Conservation (phyloP, 2,329 filamentous ascomycete genomes). For the Botrytis hyacinthi region DNA sequence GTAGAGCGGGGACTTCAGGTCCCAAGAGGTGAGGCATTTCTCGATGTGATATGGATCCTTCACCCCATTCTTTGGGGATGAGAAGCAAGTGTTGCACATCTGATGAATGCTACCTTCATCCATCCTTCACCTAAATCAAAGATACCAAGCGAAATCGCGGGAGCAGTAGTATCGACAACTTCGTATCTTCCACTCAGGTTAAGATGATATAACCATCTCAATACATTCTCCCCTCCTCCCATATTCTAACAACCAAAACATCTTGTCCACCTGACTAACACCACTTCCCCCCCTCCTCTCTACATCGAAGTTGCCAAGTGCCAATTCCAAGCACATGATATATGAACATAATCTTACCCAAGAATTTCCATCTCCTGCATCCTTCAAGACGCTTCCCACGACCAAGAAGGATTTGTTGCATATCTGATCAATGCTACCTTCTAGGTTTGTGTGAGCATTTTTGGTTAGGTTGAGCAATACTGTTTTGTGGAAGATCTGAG, state of each 20-base stretch:
- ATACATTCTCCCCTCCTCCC: background rate
- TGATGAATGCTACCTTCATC: background rate
- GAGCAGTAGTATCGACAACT: background rate
- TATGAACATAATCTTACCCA: background rate
- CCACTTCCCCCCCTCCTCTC: background rate
- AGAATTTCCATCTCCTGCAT: background rate
- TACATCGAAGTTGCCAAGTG: background rate
- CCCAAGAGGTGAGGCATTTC: no score
- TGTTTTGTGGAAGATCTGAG: background rate
- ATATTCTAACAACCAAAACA: background rate
- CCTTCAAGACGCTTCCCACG: background rate
- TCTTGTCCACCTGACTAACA: background rate
- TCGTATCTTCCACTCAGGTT: background rate
- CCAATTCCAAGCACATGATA: background rate
- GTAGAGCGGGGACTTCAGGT: background rate
- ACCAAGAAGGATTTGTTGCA: background rate
- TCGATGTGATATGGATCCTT: no score
- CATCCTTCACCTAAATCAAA: background rate
- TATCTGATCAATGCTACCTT: background rate
- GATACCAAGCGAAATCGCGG: background rate
- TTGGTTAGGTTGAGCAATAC: background rate
- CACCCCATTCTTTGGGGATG: no score
- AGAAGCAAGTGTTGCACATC: no score
- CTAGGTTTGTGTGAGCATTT: background rate
- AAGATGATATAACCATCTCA: background rate